Evolutionary conservation across 2,329 filamentous ascomycete genomes (phyloP), one percentile per base, ranked within the genome.

Genomic region (Paecilomyces variotii): DNA sequence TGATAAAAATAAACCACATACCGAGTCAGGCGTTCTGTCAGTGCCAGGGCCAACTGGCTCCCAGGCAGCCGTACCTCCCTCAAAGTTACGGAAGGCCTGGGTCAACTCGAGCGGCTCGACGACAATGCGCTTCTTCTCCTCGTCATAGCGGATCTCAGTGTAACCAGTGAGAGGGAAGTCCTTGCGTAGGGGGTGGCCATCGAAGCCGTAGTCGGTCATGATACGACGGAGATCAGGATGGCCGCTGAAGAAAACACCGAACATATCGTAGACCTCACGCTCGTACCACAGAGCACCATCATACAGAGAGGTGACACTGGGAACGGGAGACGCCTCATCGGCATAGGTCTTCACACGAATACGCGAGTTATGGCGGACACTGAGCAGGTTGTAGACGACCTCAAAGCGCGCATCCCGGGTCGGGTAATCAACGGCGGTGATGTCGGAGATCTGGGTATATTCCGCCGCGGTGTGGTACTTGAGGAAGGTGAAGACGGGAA

Each of bases 71-170:
- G 86, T 86, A 58, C 91, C 91, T 61, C 92, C 91, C 79, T 97
- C 92, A 72, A 99, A 99, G 80, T 99, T 97, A 68, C 94, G 87
- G 86, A 95, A 99, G 6, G 95, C 94, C 78, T 99, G 94, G 12
- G 94, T 97, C 77, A 99, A 84, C 81, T 99, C 94, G 55, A 99
- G 82, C 49, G 95, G 94, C 82, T 99, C 95, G 32, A 95, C 93
- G 61, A 99, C 93, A 72, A 99, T 97, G 62, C 94, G 86, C 86
- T 99, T 99, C 89, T 97, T 99, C 84, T 99, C 95, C 79, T 99
- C 94, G 67, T 99, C 94, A 73, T 95, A 99, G 71, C 94, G 85
- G 66, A 99, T 88, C 80, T 99, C 95, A 34, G 94, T 99, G 81
- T 99, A 99, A 54, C 94, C 94, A 2, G 94, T 97, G 74, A 99